Base-by-base conservation (phyloP, 2,329 filamentous ascomycete species). In the Colletotrichum costaricense region DNA sequence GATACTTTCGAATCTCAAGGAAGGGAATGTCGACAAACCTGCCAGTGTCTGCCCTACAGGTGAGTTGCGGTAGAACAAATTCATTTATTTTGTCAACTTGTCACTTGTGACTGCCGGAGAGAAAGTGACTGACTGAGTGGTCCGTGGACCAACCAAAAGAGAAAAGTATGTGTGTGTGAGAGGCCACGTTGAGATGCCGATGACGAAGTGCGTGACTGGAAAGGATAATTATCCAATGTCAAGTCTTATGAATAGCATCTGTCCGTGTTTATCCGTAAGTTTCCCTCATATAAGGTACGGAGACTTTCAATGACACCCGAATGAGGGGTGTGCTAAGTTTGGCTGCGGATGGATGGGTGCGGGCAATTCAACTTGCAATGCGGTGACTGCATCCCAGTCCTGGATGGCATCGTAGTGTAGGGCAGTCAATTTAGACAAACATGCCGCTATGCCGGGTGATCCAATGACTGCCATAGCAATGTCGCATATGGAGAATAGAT, bases 371-470 rank as follows among this genome's bases (percentile, higher is more conserved):
- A 52, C 46, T 46, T 63, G 33, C 35, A 60, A 60, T 70, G 60
- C 62, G 54, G 54, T 19, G 54, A 26, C 5, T 14, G 49, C 62
- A 54, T 42, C 16, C 38, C 16, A 19, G 38, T 19, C 26, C 22
- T 46, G 19, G 49, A 38, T 26, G 52, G 8, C n/a, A 11, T 30
- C 57, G 54, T 63, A 60, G 68, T 56, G 70, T 69, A 73, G 66
- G 70, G 66, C 22, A 73, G 70, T 49, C 66, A 73, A 73, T 65
- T 59, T 69, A 55, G 54, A 73, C 66, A 60, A 65, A 73, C 66
- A 69, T 73, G 70, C 66, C 67, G 69, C 24, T 52, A 14, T 68
- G 69, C 54, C 58, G 68, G 16, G 26, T n/a, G 49, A n/a, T 54
- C 49, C 62, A 64, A 49, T 62, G 30, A 19, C 35, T 57, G 42